phyloP scores from a whole-genome alignment of 2,329 filamentous ascomycete genomes.

The Sporothrix sp. region DNA sequence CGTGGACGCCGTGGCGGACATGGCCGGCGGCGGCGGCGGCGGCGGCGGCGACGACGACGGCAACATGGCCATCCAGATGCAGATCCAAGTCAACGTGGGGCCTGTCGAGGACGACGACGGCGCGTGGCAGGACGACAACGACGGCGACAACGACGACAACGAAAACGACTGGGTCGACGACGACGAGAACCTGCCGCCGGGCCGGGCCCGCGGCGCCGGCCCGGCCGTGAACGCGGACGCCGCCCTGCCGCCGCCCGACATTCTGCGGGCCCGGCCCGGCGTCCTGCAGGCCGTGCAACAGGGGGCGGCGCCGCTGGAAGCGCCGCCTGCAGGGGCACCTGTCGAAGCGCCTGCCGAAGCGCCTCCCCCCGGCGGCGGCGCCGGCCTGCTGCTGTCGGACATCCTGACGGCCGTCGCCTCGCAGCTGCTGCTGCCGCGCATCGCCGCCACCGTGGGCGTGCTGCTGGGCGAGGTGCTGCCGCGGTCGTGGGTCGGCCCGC shows the following conservation, averaged over 20 bases:
- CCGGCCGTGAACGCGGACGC: constrained; percentile 19
- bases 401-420: constrained; percentile 42
- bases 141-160: background rate
- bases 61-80: no score
- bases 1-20: no score
- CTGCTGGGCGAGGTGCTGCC: constrained; percentile 61
- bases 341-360: no score
- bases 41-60: background rate
- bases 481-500: constrained; percentile 49
- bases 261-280: background rate
- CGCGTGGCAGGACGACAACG: background rate
- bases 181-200: background rate
- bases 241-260: constrained; percentile 11
- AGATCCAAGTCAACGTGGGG: background rate
- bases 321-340: background rate
- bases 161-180: background rate
- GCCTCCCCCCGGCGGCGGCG: constrained; percentile 10
- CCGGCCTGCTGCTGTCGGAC: constrained; percentile 26
- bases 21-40: no score
- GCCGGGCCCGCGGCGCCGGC: background rate
- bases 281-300: background rate
- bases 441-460: constrained; percentile 72
- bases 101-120: background rate
- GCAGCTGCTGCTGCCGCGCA: constrained; percentile 65
- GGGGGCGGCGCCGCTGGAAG: constrained; percentile 2